Percentiles rank a stretch among this genome's conserved stretches.
phyloP scores from a whole-genome alignment of 768 basidiomycete species.

The Kondoa subrosea region DNA sequence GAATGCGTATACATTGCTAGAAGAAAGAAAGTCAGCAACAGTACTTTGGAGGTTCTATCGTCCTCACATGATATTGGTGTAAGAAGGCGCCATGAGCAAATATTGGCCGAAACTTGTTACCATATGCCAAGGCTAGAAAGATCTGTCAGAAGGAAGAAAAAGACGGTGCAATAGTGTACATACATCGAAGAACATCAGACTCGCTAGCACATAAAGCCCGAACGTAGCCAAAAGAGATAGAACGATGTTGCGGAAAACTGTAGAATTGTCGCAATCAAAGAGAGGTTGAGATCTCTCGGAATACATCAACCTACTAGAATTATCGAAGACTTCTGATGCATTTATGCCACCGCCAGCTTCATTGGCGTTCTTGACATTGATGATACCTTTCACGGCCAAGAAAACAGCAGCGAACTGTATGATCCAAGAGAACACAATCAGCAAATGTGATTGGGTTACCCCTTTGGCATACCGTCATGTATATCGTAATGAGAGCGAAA shows the following conservation, averaged over 20 bases:
- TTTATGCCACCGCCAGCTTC: conserved; percentile 33
- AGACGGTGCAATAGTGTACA: not conserved
- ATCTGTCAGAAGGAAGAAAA: not conserved
- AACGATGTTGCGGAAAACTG: conserved; percentile 60
- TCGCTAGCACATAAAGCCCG: conserved; percentile 70
- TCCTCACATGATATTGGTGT: conserved; percentile 75
- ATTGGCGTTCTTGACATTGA: conserved; percentile 40
- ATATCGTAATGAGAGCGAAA: conserved; percentile 79
- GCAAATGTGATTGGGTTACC: conserved; percentile 1
- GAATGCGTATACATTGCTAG: conserved; percentile 25
- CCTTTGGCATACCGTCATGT: conserved; percentile 74
- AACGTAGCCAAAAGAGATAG: conserved; percentile 70
- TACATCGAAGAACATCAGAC: conserved; percentile 60
- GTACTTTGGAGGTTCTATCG: conserved; percentile 49
- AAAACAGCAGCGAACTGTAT: conserved; percentile 58
- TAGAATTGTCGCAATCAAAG: not conserved
- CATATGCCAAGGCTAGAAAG: conserved; percentile 83
- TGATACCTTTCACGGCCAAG: conserved; percentile 64
- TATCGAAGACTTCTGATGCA: conserved; percentile 9
- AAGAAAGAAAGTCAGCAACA: not conserved
- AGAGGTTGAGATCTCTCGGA: not conserved
- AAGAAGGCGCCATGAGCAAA: conserved; percentile 76
- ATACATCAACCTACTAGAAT: conserved; percentile 1
- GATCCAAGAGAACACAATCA: not conserved
- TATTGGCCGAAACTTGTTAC: conserved; percentile 91